Percentiles rank a stretch among this genome's conserved stretches.
Conservation (phyloP, 2,329 filamentous ascomycete genomes). For the Hymenoscyphus fraxineus region DNA sequence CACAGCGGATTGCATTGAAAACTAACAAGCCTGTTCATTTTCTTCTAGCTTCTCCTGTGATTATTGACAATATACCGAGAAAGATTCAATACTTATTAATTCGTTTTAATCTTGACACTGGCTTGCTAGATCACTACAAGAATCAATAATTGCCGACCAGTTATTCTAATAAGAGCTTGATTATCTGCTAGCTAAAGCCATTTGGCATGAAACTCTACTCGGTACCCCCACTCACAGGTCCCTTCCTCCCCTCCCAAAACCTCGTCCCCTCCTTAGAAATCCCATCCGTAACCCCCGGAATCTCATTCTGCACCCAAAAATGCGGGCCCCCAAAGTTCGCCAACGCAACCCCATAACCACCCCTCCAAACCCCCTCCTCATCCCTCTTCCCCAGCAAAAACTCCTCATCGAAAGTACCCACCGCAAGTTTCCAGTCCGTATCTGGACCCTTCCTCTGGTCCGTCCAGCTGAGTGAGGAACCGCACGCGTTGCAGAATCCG, state of each 20-base stretch:
- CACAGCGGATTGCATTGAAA: no score
- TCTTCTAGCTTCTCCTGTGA: no score
- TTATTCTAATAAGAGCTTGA: no score
- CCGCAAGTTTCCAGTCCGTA: constrained; percentile 36
- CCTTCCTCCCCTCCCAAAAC: constrained; percentile 19
- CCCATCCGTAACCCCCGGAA: constrained; percentile 46
- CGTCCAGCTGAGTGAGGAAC: constrained; percentile 48
- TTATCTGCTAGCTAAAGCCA: no score
- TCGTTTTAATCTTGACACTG: no score
- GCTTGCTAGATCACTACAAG: no score
- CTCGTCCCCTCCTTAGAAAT: constrained; percentile 14
- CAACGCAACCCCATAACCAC: constrained; percentile 39
- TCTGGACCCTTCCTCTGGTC: constrained; percentile 25
- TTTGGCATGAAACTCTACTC: background rate
- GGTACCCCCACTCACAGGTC: constrained; percentile 1
- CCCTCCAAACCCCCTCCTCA: constrained; percentile 23
- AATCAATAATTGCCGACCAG: no score
- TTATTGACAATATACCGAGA: no score
- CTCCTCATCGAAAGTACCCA: constrained; percentile 45
- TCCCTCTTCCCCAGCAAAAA: constrained; percentile 34
- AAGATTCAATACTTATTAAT: no score
- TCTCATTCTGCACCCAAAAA: constrained; percentile 43
- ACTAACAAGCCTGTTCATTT: no score
- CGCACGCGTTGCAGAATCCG: constrained; percentile 48
- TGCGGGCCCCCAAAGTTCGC: constrained; percentile 39